These are phyloP conservation scores for Pseudogymnoascus sp. DNA, from an alignment of 2,329 filamentous ascomycete species.

Conservation along the genomic window DNA sequence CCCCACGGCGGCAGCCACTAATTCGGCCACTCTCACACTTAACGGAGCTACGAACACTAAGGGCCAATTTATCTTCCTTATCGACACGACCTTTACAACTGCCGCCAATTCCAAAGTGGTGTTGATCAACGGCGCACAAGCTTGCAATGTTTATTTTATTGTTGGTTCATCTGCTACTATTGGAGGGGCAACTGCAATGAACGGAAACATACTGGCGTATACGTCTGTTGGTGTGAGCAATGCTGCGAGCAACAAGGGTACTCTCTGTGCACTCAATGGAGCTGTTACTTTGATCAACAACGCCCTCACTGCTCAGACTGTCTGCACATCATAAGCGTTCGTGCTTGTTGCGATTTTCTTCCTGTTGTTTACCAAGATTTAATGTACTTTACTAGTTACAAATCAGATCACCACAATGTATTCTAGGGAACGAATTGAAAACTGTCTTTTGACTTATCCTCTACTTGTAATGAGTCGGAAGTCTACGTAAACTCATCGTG, in stretches of 20 bases:
- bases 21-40: slow-evolving; percentile 11
- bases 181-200: background rate
- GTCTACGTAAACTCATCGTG: background rate
- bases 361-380: background rate
- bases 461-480: background rate
- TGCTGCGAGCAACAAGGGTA: slow-evolving; percentile 10
- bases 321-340: background rate
- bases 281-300: slow-evolving; percentile 12
- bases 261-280: slow-evolving; percentile 11
- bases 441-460: background rate
- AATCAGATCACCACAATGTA: background rate
- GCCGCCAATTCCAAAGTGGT: slow-evolving; percentile 10
- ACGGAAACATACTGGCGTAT: slow-evolving; percentile 12
- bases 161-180: slow-evolving; percentile 16
- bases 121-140: slow-evolving; percentile 16
- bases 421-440: background rate
- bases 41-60: slow-evolving; percentile 13
- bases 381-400: background rate
- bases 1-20: background rate
- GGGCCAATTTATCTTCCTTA: slow-evolving; percentile 16
- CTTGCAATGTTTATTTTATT: slow-evolving; percentile 18
- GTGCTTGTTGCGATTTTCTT: background rate
- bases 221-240: slow-evolving; percentile 1
- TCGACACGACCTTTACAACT: slow-evolving; percentile 13
- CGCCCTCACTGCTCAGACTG: slow-evolving; percentile 5